A percentile compares a stretch with the other conserved stretches of the same genome.
phyloP scores from a whole-genome alignment of 2,329 filamentous ascomycete genomes.

The Sporothrix brasiliensis region DNA sequence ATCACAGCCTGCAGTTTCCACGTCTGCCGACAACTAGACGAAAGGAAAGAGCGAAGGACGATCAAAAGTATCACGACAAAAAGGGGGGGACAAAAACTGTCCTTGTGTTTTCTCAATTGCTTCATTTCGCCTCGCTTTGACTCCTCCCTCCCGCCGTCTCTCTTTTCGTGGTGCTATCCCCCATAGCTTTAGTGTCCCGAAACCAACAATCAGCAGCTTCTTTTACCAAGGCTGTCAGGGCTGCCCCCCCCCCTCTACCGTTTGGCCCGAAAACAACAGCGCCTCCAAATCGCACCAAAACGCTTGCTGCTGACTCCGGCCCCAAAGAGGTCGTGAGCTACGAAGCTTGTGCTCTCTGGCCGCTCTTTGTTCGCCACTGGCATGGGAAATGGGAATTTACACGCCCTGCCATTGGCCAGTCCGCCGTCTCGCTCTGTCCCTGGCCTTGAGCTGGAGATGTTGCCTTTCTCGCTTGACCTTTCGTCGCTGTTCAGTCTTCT shows the following conservation, averaged over 20 bases:
- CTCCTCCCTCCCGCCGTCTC: background rate
- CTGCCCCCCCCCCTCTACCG: background rate
- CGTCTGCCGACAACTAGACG: background rate
- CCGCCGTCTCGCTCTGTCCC: constrained; percentile 3
- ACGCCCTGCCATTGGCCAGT: constrained; percentile 26
- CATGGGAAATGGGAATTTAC: constrained; percentile 19
- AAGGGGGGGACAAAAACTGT: background rate
- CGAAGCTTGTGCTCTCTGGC: constrained; percentile 16
- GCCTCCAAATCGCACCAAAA: constrained; percentile 12
- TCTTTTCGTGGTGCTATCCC: constrained; percentile 3
- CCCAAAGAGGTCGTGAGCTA: constrained; percentile 5
- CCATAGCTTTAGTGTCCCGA: background rate
- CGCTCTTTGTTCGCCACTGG: constrained; percentile 31
- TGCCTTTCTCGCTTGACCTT: too few relatives aligned
- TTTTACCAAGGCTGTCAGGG: constrained; percentile 6
- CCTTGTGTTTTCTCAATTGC: background rate
- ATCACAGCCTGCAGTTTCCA: constrained; percentile 37
- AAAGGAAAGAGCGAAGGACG: background rate
- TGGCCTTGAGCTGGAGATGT: constrained; percentile 5
- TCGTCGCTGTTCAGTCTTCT: background rate
- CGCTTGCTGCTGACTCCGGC: constrained; percentile 28
- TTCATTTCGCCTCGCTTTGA: background rate
- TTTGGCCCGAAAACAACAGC: constrained; percentile 9
- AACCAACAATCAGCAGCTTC: background rate
- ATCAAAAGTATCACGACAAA: background rate